These are phyloP conservation scores for Russula virescens DNA, from an alignment of 768 basidiomycete species.

Conservation along the genomic window DNA sequence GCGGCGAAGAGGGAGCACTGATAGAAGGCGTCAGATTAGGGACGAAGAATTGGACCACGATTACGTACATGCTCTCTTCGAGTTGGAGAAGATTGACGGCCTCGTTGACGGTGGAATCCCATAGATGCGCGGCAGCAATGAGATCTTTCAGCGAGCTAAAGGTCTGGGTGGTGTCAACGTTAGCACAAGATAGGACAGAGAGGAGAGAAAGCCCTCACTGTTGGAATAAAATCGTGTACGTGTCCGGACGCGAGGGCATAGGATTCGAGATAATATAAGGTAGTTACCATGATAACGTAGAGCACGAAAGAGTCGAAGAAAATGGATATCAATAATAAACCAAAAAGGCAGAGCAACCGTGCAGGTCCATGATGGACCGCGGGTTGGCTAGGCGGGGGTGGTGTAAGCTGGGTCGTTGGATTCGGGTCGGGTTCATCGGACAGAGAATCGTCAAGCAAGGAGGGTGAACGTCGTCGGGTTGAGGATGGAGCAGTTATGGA, in stretches of 20 bases:
- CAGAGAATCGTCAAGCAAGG: neutral
- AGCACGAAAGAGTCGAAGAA: conserved; percentile 14
- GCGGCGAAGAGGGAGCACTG: conserved; percentile 42
- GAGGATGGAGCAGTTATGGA: conserved; percentile 16
- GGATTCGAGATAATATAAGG: conserved; percentile 16
- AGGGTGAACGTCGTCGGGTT: conserved; percentile 13
- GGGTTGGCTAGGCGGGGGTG: neutral
- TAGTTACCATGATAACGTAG: conserved; percentile 14
- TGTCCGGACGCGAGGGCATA: neutral
- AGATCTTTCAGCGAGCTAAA: conserved; percentile 61
- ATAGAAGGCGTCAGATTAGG: conserved; percentile 29
- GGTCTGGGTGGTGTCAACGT: conserved; percentile 41
- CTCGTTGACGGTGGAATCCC: conserved; percentile 72
- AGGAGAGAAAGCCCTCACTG: conserved; percentile 3
- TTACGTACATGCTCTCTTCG: conserved; percentile 58
- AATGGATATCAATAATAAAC: conserved; percentile 18
- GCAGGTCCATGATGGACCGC: neutral
- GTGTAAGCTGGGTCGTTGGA: neutral
- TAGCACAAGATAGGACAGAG: neutral
- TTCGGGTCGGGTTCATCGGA: conserved; percentile 2
- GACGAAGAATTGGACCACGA: conserved; percentile 1
- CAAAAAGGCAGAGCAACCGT: conserved; percentile 2
- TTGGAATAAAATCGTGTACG: conserved; percentile 9
- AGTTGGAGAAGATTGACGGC: conserved; percentile 58
- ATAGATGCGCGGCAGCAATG: conserved; percentile 57